Base-by-base conservation (phyloP, 352 stramenopile species). In the Globisporangium orthogonon region DNA sequence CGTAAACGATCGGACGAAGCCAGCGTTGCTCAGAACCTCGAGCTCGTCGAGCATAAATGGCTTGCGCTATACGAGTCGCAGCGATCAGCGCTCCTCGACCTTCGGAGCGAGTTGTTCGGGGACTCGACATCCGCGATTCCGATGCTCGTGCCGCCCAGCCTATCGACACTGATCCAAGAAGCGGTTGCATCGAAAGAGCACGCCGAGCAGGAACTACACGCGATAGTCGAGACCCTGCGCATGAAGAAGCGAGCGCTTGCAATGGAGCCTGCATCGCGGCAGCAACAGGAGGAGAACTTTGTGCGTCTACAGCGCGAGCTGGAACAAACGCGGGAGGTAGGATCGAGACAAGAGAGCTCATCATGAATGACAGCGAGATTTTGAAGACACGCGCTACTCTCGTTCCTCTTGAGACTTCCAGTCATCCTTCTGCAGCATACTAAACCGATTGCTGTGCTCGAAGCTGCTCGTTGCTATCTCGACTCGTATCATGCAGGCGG, bases 111-210 rank as follows among this genome's bases (percentile, higher is more conserved):
- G 39, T 37, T 63, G 13, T 63, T 63, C 23, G 51, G 44, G 7
- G 43, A 59, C 23, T 11, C 46, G 2, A 37, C 17, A n/a, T 59
- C 50, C 2, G 17, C 95, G 30, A 96, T 82, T 50, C 64, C 88
- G 40, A 95, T 95, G 67, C 98, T 98, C 7, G 61, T 71, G 13
- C 96, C 96, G 28, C 85, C 86, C 50, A 98, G 87, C 43, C 91
- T 82, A 1, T 98, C 79, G 0, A 48, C 39, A 40, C 52, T n/a
- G 69, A 49, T 76, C 68, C n/a, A 94, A 54, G 59, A 48, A 60
- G 55, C 18, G 4, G 54, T 47, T n/a, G 28, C 47, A 3, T 18
- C 59, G 3, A 57, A 59, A n/a, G 51, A 63, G 4, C 35, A 40
- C 5, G 57, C 58, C 0, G 58, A 63, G 35, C 41, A 59, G 29